phyloP scores from a whole-genome alignment of 768 basidiomycete species.

The Xerocomus brunneocitrinus region DNA sequence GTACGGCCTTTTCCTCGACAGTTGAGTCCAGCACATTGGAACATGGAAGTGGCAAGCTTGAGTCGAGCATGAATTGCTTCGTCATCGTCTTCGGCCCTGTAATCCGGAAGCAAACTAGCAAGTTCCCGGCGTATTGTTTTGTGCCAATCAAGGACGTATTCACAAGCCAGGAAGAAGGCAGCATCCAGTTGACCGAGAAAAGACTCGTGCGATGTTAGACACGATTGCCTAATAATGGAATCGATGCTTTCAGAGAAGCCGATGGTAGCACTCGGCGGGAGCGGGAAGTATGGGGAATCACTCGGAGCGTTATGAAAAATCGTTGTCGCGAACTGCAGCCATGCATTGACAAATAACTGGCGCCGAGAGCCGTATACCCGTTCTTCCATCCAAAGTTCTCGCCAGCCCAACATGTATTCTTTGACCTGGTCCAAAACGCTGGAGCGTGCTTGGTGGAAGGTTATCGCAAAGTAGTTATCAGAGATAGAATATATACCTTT shows the following conservation, averaged over 20 bases:
- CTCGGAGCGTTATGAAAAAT: slow-evolving; percentile 13
- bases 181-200: slow-evolving; percentile 14
- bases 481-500: slow-evolving; percentile 11
- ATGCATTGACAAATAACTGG: slow-evolving; percentile 22
- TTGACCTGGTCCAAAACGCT: slow-evolving; percentile 18
- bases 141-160: slow-evolving; percentile 26
- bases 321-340: slow-evolving; percentile 19
- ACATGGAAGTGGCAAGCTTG: slow-evolving; percentile 28
- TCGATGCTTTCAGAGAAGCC: slow-evolving; percentile 21
- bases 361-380: slow-evolving; percentile 26
- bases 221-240: slow-evolving; percentile 23
- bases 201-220: slow-evolving; percentile 2
- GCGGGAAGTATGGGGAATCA: slow-evolving; percentile 18
- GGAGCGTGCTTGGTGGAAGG: slow-evolving; percentile 11
- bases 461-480: slow-evolving; percentile 4
- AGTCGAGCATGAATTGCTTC: slow-evolving; percentile 17
- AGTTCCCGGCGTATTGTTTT: slow-evolving; percentile 22
- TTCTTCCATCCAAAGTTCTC: slow-evolving; percentile 28
- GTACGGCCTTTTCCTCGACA: slow-evolving; percentile 14
- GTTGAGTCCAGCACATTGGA: slow-evolving; percentile 14
- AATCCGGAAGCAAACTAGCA: slow-evolving; percentile 23
- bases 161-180: slow-evolving; percentile 14
- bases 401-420: slow-evolving; percentile 29
- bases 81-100: slow-evolving; percentile 16
- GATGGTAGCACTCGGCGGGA: slow-evolving; percentile 26